Evolutionary conservation across 495 filamentous ascomycete genomes (phyloP).

Genomic region (Neurospora sp.): DNA sequence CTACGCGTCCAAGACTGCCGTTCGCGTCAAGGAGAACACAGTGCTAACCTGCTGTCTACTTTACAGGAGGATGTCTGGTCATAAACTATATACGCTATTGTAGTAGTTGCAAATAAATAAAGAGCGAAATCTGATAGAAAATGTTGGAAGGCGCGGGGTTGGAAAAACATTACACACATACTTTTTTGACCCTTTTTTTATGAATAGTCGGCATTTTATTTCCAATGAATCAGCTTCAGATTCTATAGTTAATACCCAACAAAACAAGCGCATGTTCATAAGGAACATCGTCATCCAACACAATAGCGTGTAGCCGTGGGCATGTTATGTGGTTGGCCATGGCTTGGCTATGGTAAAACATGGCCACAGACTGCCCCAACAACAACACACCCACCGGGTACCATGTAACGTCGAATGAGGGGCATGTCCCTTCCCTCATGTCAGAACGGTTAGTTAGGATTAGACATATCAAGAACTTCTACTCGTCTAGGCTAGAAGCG

Average conservation of each 20-base stretch:
- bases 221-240: background rate
- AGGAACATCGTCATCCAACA: background rate
- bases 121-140: background rate
- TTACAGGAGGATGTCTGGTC: constrained; percentile 80
- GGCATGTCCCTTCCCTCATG: background rate
- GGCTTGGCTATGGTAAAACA: background rate
- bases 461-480: background rate
- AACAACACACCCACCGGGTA: background rate
- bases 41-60: background rate
- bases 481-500: too few species aligned
- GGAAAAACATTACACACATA: background rate
- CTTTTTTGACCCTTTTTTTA: background rate
- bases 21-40: background rate
- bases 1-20: background rate
- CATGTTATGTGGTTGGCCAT: background rate
- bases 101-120: background rate
- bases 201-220: background rate
- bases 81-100: constrained; percentile 25
- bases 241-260: background rate
- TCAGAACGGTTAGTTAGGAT: background rate
- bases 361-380: background rate
- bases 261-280: background rate
- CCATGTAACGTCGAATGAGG: background rate
- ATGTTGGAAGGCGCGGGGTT: background rate
- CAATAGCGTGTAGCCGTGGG: background rate